Base-by-base conservation (phyloP, 345 rosid species). In the Syzygium jambos region DNA sequence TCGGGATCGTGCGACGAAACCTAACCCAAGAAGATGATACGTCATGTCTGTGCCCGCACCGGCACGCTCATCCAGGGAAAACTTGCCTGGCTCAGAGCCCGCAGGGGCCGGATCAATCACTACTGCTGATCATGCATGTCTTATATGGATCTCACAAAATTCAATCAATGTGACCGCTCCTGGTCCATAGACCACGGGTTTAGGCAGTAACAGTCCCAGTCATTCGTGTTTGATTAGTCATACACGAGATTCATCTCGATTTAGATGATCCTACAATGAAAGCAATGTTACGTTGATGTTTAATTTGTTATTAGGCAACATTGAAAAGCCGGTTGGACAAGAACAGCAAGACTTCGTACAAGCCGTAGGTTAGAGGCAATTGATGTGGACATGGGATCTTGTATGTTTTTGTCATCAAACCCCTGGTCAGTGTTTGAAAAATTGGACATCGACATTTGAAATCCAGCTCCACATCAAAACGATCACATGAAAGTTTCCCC, bases 1-100 rank as follows among this genome's bases (percentile, higher is more conserved):
- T 68, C 0, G 2, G 2, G 3, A 68, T 17, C 6, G 17, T 1
- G 0, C 1, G 1, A 68, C 0, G 2, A 34, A 73, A 34, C 2
- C 3, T 17, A 9, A 34, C 22, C 2, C 0, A 0, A 19, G 2
- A 68, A 17, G 49, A 68, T 4, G 7, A 34, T 17, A 5, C 3
- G 38, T 9, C 46, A 17, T 17, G 4, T 9, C 17, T 17, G 11
- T 12, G 3, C 21, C 1, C 22, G 9, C 41, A 30, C 30, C 6
- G 4, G 2, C 78, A 16, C 43, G 7, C 11, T 65, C 11, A 8
- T 30, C 21, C 0, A 17, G 1, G 2, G 38, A 65, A 65, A 3
- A 7, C 23, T 65, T 30, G 22, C 4, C 1, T 2, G 2, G 4
- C 2, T 63, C 8, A 63, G 0, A 63, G 0, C 29, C 19, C 21